Conservation (phyloP, 805 yeast species). For the Lipomyces starkeyi region DNA sequence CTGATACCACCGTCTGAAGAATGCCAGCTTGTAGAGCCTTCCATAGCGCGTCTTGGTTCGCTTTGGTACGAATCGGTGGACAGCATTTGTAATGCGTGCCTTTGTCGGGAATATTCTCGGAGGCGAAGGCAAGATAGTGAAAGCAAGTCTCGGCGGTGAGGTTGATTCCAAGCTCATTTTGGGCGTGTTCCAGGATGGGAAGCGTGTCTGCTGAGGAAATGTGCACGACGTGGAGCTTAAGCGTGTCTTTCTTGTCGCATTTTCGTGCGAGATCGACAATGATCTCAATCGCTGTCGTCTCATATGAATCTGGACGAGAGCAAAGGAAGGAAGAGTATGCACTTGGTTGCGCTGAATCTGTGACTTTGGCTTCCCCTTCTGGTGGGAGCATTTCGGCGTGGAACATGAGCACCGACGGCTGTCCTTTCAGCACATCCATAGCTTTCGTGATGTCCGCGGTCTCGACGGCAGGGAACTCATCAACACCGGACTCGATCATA, state of each 20-base stretch:
- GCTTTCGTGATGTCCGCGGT: constrained; percentile 70
- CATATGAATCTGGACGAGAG: constrained; percentile 88
- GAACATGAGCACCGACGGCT: constrained; percentile 79
- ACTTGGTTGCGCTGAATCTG: constrained; percentile 30
- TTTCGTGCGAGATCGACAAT: constrained; percentile 66
- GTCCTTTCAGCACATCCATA: constrained; percentile 63
- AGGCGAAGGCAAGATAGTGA: constrained; percentile 80
- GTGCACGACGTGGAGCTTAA: constrained; percentile 82
- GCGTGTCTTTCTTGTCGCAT: constrained; percentile 42
- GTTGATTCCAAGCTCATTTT: constrained; percentile 45
- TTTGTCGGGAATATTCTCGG: constrained; percentile 78
- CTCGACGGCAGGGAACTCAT: constrained; percentile 86
- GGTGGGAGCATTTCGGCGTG: constrained; percentile 87
- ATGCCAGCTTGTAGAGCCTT: constrained; percentile 67
- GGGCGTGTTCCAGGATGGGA: constrained; percentile 73
- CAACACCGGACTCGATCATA: constrained; percentile 93
- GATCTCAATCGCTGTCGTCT: constrained; percentile 78
- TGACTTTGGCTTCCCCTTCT: constrained; percentile 34
- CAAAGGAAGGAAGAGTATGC: constrained; percentile 75
- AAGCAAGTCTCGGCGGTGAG: constrained; percentile 92
- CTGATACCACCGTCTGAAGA: constrained; percentile 87
- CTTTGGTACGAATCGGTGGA: constrained; percentile 86
- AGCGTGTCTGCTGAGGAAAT: constrained; percentile 84
- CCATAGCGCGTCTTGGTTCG: constrained; percentile 79
- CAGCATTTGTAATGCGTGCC: constrained; percentile 91